phyloP scores from a whole-genome alignment of 2,329 filamentous ascomycete genomes.

The Cordyceps farinosa region DNA sequence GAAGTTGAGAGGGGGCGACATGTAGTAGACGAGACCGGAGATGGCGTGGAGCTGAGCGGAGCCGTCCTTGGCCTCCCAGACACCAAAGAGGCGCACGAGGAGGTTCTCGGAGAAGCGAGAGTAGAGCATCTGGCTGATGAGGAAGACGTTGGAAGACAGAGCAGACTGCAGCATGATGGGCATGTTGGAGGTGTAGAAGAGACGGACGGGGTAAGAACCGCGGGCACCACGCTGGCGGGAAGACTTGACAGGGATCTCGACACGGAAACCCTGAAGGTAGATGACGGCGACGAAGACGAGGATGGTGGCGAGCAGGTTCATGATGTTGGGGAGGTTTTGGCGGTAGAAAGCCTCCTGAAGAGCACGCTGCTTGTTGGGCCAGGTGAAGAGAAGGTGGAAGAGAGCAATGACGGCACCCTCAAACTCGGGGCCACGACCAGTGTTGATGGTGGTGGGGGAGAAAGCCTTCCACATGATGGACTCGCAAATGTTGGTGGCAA shows the following conservation, averaged over 20 bases:
- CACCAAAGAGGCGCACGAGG: conserved; percentile 92
- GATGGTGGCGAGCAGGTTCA: conserved; percentile 94
- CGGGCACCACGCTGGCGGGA: conserved; percentile 98
- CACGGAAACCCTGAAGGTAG: conserved; percentile 98
- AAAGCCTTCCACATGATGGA: conserved; percentile 99
- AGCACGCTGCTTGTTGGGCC: conserved; percentile 98
- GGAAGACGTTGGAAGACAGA: conserved; percentile 97
- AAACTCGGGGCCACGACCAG: conserved; percentile 96
- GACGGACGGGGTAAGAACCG: conserved; percentile 94
- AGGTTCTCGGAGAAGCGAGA: conserved; percentile 99
- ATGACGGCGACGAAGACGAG: conserved; percentile 95
- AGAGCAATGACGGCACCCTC: conserved; percentile 97
- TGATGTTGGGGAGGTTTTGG: conserved; percentile 98
- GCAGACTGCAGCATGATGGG: conserved; percentile 99
- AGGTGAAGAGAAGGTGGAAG: conserved; percentile 96
- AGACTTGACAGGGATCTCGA: conserved; percentile 99
- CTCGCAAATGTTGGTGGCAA: conserved; percentile 99
- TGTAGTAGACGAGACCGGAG: conserved; percentile 97
- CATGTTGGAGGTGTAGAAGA: conserved; percentile 99
- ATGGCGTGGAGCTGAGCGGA: conserved; percentile 91
- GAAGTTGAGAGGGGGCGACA: conserved; percentile 97
- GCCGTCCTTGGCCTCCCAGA: conserved; percentile 96
- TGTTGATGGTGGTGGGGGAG: conserved; percentile 98
- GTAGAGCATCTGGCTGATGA: conserved; percentile 99
- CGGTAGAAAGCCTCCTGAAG: conserved; percentile 98